A percentile compares a stretch with the other conserved stretches of the same genome.
Conservation (phyloP, 768 basidiomycete species). For the Tricholomella constricta region DNA sequence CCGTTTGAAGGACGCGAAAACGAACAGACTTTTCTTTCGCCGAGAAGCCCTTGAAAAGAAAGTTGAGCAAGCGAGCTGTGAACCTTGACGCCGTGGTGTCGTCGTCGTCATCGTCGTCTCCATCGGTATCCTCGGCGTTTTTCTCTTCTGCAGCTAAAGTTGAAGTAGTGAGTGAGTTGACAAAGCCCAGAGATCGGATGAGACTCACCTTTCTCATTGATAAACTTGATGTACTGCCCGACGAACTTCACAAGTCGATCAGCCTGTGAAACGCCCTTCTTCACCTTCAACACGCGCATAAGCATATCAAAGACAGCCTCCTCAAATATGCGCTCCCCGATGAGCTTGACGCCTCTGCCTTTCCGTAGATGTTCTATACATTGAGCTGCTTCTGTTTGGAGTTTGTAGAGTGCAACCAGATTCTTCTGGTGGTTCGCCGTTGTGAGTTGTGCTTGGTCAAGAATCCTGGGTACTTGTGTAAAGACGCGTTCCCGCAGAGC, state of each 20-base stretch:
- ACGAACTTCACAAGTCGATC: conserved; percentile 84
- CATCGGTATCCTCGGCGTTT: conserved; percentile 40
- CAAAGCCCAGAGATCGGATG: background rate
- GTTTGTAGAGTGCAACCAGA: conserved; percentile 75
- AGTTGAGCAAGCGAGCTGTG: conserved; percentile 59
- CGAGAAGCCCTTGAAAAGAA: conserved; percentile 73
- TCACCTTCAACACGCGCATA: conserved; percentile 61
- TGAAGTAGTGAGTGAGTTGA: background rate
- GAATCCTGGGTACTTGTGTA: conserved; percentile 58
- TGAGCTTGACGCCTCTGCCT: conserved; percentile 50
- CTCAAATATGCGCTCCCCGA: conserved; percentile 80
- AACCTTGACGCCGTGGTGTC: conserved; percentile 72
- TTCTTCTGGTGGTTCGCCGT: conserved; percentile 90
- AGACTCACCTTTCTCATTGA: conserved; percentile 72
- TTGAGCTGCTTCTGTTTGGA: conserved; percentile 66
- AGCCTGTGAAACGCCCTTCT: conserved; percentile 77
- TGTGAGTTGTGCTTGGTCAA: conserved; percentile 76
- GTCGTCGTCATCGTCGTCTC: conserved; percentile 56
- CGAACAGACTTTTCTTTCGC: conserved; percentile 89
- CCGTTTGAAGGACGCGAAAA: conserved; percentile 75
- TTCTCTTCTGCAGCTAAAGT: conserved; percentile 41
- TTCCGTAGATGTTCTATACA: conserved; percentile 51
- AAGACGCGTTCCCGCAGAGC: conserved; percentile 10
- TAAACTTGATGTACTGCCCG: conserved; percentile 72
- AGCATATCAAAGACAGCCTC: conserved; percentile 63